Base-by-base conservation (phyloP, 306 rosid species). In the Lupinus albus region DNA sequence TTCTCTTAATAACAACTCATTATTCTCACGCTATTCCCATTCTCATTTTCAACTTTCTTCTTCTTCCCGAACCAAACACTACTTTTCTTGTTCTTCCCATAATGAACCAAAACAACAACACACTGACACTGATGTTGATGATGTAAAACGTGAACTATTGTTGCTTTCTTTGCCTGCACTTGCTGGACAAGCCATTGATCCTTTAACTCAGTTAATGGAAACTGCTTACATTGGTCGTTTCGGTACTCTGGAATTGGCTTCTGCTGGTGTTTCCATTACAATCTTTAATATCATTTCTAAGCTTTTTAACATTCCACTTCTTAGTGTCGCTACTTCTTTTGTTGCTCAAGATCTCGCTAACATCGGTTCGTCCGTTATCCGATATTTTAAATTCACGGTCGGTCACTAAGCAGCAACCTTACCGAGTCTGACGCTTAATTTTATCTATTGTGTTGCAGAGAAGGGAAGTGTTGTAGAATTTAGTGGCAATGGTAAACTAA, bases 321-420 rank as follows among this genome's bases (percentile, higher is more conserved):
- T 93, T 21, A 86, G 99, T 70, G 86, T 93, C 57, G 86, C 99
- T 33, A 90, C 99, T 53, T 90, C 99, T 61, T 93, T 93, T 67
- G 99, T 93, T 64, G 99, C 97, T 35, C 92, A 93, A 73, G 99
- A 93, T 79, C 74, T 93, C 58, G 84, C 96, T 21, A 90, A 86
- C 38, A n/a, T n/a, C n/a, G n/a, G n/a, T n/a, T n/a, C n/a, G n/a
- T n/a, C n/a, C n/a, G n/a, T n/a, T n/a, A n/a, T n/a, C n/a, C n/a
- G n/a, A n/a, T n/a, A n/a, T n/a, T n/a, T n/a, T n/a, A n/a, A n/a
- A n/a, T n/a, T n/a, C n/a, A n/a, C n/a, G n/a, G n/a, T n/a, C n/a
- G n/a, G n/a, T n/a, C n/a, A n/a, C n/a, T n/a, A n/a, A n/a, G n/a
- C n/a, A n/a, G n/a, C n/a, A n/a, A n/a, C n/a, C n/a, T n/a, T n/a